Evolutionary conservation across 805 yeast species (phyloP), one percentile per base, ranked within the genome.

Genomic region (Suhomyces sp.): DNA sequence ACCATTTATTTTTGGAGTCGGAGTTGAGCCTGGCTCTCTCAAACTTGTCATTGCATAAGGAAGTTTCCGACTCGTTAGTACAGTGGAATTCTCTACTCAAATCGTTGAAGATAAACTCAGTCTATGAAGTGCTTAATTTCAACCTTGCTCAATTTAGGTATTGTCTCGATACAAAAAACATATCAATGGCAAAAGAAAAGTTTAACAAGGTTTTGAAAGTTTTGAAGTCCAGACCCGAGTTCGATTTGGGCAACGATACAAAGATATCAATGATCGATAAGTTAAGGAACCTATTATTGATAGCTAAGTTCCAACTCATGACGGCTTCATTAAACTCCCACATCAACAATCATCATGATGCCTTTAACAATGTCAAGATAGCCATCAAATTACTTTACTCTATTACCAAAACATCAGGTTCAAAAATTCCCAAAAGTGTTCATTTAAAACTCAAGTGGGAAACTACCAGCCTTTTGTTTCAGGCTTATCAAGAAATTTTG

Each of bases 341-440:
- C n/a, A 16, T 29, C 1, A 36, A 42, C 0, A 52, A 58, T n/a
- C 47, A 48, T 26, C 30, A 53, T 2, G 54, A 50, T 5, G 59
- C 74, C 4, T 54, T 65, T 16, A 38, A 40, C 23, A 74, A 75
- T 28, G 53, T 67, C 10, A 79, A 74, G 38, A 60, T 70, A 8
- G 64, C 79, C 1, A 56, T 79, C 2, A 74, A 78, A 42, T 53
- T 82, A 5, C 51, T 76, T 6, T 71, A 73, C 37, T 77, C 85
- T 0, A 54, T 81, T 6, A 38, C 80, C 25, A 74, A 72, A 38
- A 73, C 70, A 36, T 53, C 62, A 4, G 47, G 46, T 5, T 28
- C 45, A 7, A 52, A 33, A 19, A 35, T 40, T 21, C 20, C 54
- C 37, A 41, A 48, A 44, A 19, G 43, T 40, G 9, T 46, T 33